Percentiles rank a stretch among this genome's conserved stretches.
These are phyloP conservation scores for Antrodiella citrinella DNA, from an alignment of 768 basidiomycete species.

Conservation along the genomic window DNA sequence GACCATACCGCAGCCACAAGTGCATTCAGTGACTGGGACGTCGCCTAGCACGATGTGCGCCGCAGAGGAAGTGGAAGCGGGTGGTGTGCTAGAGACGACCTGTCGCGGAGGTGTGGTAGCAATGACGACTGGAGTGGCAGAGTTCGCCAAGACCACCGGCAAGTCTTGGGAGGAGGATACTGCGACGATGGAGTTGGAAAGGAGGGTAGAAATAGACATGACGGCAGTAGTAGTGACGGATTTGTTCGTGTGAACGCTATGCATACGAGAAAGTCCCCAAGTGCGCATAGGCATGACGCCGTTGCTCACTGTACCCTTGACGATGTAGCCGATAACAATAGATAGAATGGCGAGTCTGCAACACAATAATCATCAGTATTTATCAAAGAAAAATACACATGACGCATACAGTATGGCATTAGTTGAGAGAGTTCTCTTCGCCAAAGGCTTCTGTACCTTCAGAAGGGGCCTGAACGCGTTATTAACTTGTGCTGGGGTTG, in stretches of 20 bases:
- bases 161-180: slow-evolving; percentile 21
- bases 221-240: slow-evolving; percentile 7
- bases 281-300: slow-evolving; percentile 15
- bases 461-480: slow-evolving; percentile 40
- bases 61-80: slow-evolving; percentile 10
- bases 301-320: slow-evolving; percentile 37
- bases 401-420: slow-evolving; percentile 52
- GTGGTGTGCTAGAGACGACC: slow-evolving; percentile 7
- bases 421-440: slow-evolving; percentile 44
- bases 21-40: slow-evolving; percentile 18
- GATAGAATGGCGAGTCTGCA: slow-evolving; percentile 63
- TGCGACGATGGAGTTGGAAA: slow-evolving; percentile 7
- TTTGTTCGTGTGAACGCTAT: slow-evolving; percentile 9
- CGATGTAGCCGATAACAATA: slow-evolving; percentile 48
- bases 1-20: slow-evolving; percentile 21
- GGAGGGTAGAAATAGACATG: slow-evolving; percentile 5
- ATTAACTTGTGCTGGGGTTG: slow-evolving; percentile 35
- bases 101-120: slow-evolving; percentile 11
- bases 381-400: slow-evolving; percentile 2
- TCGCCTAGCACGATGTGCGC: slow-evolving; percentile 1
- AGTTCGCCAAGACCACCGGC: slow-evolving; percentile 27
- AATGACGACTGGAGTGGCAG: not conserved
- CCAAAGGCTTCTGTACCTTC: slow-evolving; percentile 31
- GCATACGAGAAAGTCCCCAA: slow-evolving; percentile 4
- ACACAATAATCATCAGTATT: slow-evolving; percentile 6